phyloP scores from a whole-genome alignment of 2,329 filamentous ascomycete species.

The Paraphaeosphaeria minitans region DNA sequence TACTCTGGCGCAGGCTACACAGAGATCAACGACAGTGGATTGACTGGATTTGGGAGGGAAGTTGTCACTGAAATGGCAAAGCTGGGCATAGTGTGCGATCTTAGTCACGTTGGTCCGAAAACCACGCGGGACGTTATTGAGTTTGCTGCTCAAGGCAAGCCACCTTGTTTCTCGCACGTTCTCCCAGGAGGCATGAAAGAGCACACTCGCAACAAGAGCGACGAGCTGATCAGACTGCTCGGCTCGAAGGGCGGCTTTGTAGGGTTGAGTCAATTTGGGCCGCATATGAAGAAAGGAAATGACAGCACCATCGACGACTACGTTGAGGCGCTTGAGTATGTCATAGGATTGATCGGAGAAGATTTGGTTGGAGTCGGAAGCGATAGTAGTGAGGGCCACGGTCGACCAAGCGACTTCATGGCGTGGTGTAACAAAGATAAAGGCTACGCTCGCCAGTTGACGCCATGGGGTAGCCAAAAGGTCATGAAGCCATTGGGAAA shows the following conservation, averaged over 20 bases:
- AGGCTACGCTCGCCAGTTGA: conserved; percentile 47
- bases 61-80: conserved; percentile 45
- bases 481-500: conserved; percentile 49
- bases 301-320: conserved; percentile 52
- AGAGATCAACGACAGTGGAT: conserved; percentile 44
- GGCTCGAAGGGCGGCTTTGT: conserved; percentile 48
- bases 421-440: conserved; percentile 52
- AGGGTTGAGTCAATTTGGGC: conserved; percentile 49
- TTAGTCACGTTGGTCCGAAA: conserved; percentile 46
- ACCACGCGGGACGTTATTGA: conserved; percentile 33
- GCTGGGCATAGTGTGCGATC: conserved; percentile 46
- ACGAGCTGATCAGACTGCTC: conserved; percentile 45
- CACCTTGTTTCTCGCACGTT: conserved; percentile 50
- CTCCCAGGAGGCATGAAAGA: conserved; percentile 44
- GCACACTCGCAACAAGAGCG: conserved; percentile 49
- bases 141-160: conserved; percentile 41
- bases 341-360: conserved; percentile 45
- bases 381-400: conserved; percentile 49
- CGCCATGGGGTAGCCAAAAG: conserved; percentile 49
- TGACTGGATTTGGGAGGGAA: conserved; percentile 45
- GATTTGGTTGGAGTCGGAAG: conserved; percentile 48
- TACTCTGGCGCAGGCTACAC: conserved; percentile 51
- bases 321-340: conserved; percentile 48
- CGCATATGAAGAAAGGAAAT: conserved; percentile 49
- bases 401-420: conserved; percentile 48